Percentiles rank a stretch among this genome's conserved stretches.
Evolutionary conservation across 805 yeast genomes (phyloP).

Genomic region (Starmerella apis): DNA sequence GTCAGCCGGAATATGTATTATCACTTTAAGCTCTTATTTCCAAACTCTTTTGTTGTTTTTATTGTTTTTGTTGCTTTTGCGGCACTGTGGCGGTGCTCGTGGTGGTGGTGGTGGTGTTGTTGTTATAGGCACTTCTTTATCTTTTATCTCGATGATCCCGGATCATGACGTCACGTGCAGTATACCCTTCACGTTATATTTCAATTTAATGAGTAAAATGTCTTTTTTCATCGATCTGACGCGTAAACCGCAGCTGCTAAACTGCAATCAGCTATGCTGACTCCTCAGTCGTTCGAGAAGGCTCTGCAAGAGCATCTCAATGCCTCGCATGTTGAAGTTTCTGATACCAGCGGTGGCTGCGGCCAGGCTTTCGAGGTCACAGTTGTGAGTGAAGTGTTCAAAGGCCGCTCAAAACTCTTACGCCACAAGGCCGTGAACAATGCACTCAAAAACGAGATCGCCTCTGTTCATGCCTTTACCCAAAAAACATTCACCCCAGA

Average conservation of each 20-base stretch:
- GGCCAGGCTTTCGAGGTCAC: conserved; percentile 95
- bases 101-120: too few species aligned
- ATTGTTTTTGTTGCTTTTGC: too few species aligned
- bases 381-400: conserved; percentile 62
- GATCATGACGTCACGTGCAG: too few species aligned
- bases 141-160: too few species aligned
- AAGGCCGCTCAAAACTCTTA: conserved; percentile 71
- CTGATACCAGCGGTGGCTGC: conserved; percentile 84
- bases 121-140: too few species aligned
- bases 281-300: conserved; percentile 18
- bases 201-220: neutral
- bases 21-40: too few species aligned
- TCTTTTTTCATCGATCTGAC: neutral
- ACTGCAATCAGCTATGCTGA: conserved; percentile 13
- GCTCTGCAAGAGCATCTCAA: conserved; percentile 45
- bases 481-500: conserved; percentile 64
- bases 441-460: conserved; percentile 73
- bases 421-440: conserved; percentile 79
- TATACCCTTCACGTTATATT: neutral
- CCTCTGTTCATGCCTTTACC: conserved; percentile 85
- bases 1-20: too few species aligned
- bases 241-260: neutral
- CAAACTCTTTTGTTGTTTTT: too few species aligned
- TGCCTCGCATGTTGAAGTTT: conserved; percentile 59
- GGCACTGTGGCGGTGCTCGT: too few species aligned